Evolutionary conservation across 1,139 yeast genomes (phyloP).

Genomic region (Candida tetrigidarum): DNA sequence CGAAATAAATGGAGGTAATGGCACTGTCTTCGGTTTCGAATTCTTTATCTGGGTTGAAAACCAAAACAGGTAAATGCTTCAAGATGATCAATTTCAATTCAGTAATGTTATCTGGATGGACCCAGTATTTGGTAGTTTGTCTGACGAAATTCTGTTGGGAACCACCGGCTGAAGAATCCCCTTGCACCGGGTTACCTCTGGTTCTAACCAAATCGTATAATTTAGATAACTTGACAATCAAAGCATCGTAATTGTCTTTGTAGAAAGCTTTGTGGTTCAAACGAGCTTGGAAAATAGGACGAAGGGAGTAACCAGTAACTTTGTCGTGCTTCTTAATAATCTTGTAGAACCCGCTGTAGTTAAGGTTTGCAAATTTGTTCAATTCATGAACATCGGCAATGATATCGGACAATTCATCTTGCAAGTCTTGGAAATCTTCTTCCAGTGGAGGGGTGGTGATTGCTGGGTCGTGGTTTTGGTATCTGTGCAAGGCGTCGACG

Average conservation of each 20-base stretch:
- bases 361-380: constrained; percentile 89
- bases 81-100: constrained; percentile 90
- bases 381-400: constrained; percentile 98
- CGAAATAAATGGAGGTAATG: constrained; percentile 94
- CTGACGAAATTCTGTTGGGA: constrained; percentile 97
- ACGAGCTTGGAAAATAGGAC: constrained; percentile 92
- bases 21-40: constrained; percentile 95
- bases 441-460: constrained; percentile 53
- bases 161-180: constrained; percentile 97
- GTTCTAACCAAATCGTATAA: constrained; percentile 93
- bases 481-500: constrained; percentile 43
- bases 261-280: constrained; percentile 93
- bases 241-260: constrained; percentile 89
- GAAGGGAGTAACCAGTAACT: constrained; percentile 77
- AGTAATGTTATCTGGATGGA: constrained; percentile 98
- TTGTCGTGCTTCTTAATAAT: constrained; percentile 97
- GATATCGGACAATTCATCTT: constrained; percentile 88
- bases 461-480: constrained; percentile 25
- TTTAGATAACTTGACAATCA: constrained; percentile 87
- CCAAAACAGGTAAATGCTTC: constrained; percentile 95
- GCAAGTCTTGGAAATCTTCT: constrained; percentile 88
- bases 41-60: constrained; percentile 94
- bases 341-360: constrained; percentile 96
- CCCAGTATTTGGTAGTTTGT: constrained; percentile 99
- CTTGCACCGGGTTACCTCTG: constrained; percentile 91